Evolutionary conservation across 2,329 filamentous ascomycete species (phyloP), one percentile per base, ranked within the genome.

Genomic region (Juglanconis sp.): DNA sequence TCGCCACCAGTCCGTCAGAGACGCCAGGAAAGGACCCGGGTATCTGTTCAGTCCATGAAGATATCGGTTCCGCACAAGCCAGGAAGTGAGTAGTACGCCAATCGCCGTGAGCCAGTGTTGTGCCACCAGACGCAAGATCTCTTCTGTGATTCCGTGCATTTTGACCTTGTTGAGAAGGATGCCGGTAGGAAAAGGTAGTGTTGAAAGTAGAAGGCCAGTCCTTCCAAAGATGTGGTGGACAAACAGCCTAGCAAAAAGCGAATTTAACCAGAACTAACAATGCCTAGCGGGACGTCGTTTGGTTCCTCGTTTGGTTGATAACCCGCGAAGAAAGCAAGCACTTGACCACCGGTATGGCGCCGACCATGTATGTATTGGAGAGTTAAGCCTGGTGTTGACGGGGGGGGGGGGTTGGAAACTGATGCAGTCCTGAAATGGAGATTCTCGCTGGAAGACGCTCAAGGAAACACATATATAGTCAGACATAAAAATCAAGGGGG

Each of bases 1-100:
- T 24, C 90, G 81, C 90, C 90, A 94, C 80, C 85, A 87, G 69
- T 94, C 84, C 11, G 87, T 90, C 55, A 83, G 70, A 2, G 80
- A 87, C 24, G 90, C 91, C 47, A 91, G 68, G 59, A 87, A 78
- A 0, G 87, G 90, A 0, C 90, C 91, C 0, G 91, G 90, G 66
- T 91, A 91, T 68, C 82, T 86, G 72, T 87, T 84, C 61, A 92
- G 74, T 5, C 88, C 87, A 67, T 79, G 75, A 54, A 81, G 73
- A 65, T 79, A 81, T 51, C 76, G 77, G 64, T 83, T 84, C 56
- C 71, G 74, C n/a, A 74, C 67, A 10, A 84, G 72, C 69, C 78
- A 81, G 40, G 72, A 72, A 46, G 71, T 57, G 1, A 77, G 13
- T 17, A 71, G 53, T 31, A 73, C 63, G 44, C 72, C 54, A 15